Percentiles rank a stretch among this genome's conserved stretches.
These are phyloP conservation scores for Claviceps sorghi DNA, from an alignment of 2,329 filamentous ascomycete genomes.

Conservation along the genomic window DNA sequence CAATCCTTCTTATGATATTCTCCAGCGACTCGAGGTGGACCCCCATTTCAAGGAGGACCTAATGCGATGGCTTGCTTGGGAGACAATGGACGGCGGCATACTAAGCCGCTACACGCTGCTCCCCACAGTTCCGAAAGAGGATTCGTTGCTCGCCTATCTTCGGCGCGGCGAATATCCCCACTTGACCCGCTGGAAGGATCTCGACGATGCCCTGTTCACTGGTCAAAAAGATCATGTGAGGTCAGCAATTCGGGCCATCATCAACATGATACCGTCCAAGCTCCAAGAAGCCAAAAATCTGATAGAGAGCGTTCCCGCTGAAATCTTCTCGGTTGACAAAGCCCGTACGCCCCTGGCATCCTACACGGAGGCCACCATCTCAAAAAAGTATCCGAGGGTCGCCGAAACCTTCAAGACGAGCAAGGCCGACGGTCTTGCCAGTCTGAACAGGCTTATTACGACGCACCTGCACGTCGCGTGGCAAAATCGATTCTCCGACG, in stretches of 20 bases:
- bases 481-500: slow-evolving; percentile 62
- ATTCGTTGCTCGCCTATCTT: slow-evolving; percentile 56
- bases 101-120: slow-evolving; percentile 66
- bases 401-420: slow-evolving; percentile 44
- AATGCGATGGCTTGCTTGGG: slow-evolving; percentile 84
- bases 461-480: slow-evolving; percentile 75
- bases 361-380: slow-evolving; percentile 53
- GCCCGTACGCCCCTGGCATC: slow-evolving; percentile 57
- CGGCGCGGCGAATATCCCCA: slow-evolving; percentile 61
- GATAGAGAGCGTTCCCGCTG: slow-evolving; percentile 42
- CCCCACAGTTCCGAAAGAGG: slow-evolving; percentile 67
- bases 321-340: slow-evolving; percentile 50
- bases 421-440: slow-evolving; percentile 44
- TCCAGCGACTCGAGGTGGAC: slow-evolving; percentile 51
- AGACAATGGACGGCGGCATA: slow-evolving; percentile 72
- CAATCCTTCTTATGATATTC: slow-evolving; percentile 61
- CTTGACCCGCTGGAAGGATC: slow-evolving; percentile 57
- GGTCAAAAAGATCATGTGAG: slow-evolving; percentile 52
- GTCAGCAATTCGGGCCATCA: slow-evolving; percentile 44
- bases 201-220: slow-evolving; percentile 59
- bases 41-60: slow-evolving; percentile 51
- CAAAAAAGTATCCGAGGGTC: slow-evolving; percentile 52
- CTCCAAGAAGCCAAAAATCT: slow-evolving; percentile 46
- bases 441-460: slow-evolving; percentile 63
- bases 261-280: slow-evolving; percentile 32